Evolutionary conservation across 306 rosid species (phyloP), one percentile per base, ranked within the genome.

Genomic region (Datisca glomerata): DNA sequence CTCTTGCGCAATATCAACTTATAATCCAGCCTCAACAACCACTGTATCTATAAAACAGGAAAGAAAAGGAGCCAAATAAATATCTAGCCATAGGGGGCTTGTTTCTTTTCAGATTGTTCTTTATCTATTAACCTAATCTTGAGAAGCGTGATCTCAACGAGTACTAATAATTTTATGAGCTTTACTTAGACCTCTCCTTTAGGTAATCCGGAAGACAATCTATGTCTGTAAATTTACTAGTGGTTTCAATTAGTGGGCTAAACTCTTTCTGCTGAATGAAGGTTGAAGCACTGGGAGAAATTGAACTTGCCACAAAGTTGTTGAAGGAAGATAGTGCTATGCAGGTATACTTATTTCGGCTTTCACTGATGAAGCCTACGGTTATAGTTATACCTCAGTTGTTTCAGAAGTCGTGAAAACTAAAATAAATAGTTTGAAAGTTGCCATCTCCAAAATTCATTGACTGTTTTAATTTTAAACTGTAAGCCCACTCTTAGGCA

Each of bases 201-300:
- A 24, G 43, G 13, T 31, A 8, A 31, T 10, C 3, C 9, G 36
- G 36, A 14, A 31, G n/a, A 31, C n/a, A 11, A 31, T 31, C 9
- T 31, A 31, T 31, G 36, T 8, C n/a, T 4, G 14, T 8, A 31
- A 31, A 14, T 31, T 31, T 31, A 31, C n/a, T 28, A 28, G 33
- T 28, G 36, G n/a, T 31, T 31, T 31, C 4, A 8, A 31, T 8
- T 8, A 28, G 33, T 28, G 10, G 2, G 33, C 11, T 28, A 21
- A 55, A 60, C 40, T 50, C 41, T 46, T 37, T 56, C 19, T 46
- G 27, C 60, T 63, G 53, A 40, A 53, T 51, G 63, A 60, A 89
- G 98, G 96, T 91, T 59, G 98, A 91, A 66, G 94, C 98, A 42
- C 82, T 91, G 27, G 67, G 68, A 57, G 92, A 91, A 67, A 91